Evolutionary conservation across 257 asterid genomes (phyloP).

Genomic region (Ilex asprella): DNA sequence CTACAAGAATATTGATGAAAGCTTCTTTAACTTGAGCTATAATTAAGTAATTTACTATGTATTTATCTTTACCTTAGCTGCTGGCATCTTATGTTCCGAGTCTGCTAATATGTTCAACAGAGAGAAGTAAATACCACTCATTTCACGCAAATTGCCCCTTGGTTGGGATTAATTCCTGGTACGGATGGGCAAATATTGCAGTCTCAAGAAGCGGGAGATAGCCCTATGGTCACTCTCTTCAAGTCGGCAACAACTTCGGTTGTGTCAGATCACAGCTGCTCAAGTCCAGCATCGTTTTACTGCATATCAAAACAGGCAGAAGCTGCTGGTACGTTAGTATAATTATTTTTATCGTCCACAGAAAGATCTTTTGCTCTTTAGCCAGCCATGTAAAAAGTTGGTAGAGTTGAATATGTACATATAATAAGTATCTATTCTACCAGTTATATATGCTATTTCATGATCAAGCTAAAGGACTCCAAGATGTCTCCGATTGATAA

Average conservation of each 20-base stretch:
- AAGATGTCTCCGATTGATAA: neutral
- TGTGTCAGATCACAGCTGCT: conserved; percentile 53
- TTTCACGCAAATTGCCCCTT: conserved; percentile 96
- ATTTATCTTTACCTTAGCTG: neutral
- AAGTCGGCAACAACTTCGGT: conserved; percentile 69
- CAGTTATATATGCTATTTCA: neutral
- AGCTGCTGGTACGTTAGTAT: conserved; percentile 79
- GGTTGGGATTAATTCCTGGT: conserved; percentile 94
- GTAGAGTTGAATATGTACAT: neutral
- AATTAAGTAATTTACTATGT: too few species aligned
- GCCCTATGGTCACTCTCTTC: conserved; percentile 77
- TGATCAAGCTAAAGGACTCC: neutral
- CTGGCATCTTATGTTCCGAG: conserved; percentile 6
- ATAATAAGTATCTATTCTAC: neutral
- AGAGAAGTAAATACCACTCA: conserved; percentile 96
- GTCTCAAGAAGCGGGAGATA: conserved; percentile 69
- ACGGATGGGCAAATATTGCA: conserved; percentile 80
- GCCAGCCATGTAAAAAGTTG: neutral
- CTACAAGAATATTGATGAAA: too few species aligned
- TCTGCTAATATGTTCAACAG: conserved; percentile 30
- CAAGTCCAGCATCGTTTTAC: conserved; percentile 59
- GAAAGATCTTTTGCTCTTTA: neutral
- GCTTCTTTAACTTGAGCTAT: too few species aligned
- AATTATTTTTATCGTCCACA: conserved; percentile 2
- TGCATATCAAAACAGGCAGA: conserved; percentile 92